Percentiles rank a stretch among this genome's conserved stretches.
Evolutionary conservation across 2,329 filamentous ascomycete species (phyloP).

Genomic region (Pseudogymnoascus sp.): DNA sequence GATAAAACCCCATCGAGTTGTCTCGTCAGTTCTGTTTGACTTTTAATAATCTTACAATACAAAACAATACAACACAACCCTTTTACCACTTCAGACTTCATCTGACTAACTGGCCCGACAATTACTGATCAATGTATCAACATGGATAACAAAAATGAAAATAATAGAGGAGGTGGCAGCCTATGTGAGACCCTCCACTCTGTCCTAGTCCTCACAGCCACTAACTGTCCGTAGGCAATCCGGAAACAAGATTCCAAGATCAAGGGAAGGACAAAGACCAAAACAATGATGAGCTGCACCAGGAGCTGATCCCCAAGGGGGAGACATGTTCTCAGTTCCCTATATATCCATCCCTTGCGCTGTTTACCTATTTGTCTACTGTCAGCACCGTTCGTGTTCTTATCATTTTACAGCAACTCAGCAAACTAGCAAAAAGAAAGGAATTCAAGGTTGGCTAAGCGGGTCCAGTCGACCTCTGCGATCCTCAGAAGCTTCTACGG

Average conservation of each 20-base stretch:
- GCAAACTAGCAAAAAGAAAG: not conserved
- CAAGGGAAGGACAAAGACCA: not conserved
- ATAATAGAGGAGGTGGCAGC: too few relatives aligned
- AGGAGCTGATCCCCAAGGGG: not conserved
- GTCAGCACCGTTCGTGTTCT: not conserved
- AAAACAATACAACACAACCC: too few relatives aligned
- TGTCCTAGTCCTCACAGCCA: not conserved
- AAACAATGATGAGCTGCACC: not conserved
- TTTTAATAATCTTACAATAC: not conserved
- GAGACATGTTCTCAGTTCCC: not conserved
- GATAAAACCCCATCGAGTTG: not conserved
- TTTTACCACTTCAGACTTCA: not conserved
- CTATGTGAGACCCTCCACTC: too few relatives aligned
- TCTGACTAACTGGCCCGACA: not conserved
- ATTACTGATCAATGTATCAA: not conserved
- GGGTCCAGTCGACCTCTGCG: too few relatives aligned
- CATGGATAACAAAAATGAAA: too few relatives aligned
- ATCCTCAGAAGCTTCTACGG: too few relatives aligned
- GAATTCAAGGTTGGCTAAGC: not conserved
- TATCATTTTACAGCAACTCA: not conserved
- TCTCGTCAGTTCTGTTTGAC: not conserved
- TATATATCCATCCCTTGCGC: not conserved
- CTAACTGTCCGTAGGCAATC: not conserved
- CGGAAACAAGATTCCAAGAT: not conserved
- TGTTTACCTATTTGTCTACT: not conserved